Evolutionary conservation across 768 basidiomycete species (phyloP), one percentile per base, ranked within the genome.

Genomic region (Kwoniella dejecticola): DNA sequence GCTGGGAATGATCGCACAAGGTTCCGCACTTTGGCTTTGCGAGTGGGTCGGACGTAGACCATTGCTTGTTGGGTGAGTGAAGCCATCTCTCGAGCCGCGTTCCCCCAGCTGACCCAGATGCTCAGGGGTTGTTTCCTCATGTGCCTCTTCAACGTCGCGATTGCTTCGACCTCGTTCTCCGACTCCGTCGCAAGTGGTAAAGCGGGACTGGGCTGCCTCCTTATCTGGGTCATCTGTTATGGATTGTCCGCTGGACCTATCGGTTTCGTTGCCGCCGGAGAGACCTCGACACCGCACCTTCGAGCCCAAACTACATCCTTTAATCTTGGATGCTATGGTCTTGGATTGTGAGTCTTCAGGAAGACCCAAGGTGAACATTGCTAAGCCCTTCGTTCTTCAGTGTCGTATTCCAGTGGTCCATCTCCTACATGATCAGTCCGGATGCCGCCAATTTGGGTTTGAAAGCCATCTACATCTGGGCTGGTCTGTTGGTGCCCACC

Each of bases 401-500:
- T 40, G 52, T 64, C 54, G 52, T 64, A 26, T 68, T 68, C 54
- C 53, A 60, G 41, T 68, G 66, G 66, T 21, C 46, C 26, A 40
- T 61, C n/a, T 54, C 66, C 10, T 64, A 64, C 63, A 68, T 68
- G 66, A 68, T 68, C 63, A 26, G 19, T 29, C 66, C 66, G 10
- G 63, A 63, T 38, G 63, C 62, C 5, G 66, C 46, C 27, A 68
- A 68, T 49, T 13, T 64, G 53, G 66, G 66, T 31, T 42, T 68
- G 36, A 68, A 64, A 33, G 66, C 66, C 12, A 58, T 58, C 19
- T 68, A 64, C 50, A 45, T 68, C 11, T 68, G 50, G 52, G 66
- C 66, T 11, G 66, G 66, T 7, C 23, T 68, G 15, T 54, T 68
- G 7, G 58, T 68, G 11, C 66, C 66, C 1, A 62, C 59, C 2